Evolutionary conservation across 1,139 yeast species (phyloP).

Genomic region (Zhuliangozyma parablackwelliae): DNA sequence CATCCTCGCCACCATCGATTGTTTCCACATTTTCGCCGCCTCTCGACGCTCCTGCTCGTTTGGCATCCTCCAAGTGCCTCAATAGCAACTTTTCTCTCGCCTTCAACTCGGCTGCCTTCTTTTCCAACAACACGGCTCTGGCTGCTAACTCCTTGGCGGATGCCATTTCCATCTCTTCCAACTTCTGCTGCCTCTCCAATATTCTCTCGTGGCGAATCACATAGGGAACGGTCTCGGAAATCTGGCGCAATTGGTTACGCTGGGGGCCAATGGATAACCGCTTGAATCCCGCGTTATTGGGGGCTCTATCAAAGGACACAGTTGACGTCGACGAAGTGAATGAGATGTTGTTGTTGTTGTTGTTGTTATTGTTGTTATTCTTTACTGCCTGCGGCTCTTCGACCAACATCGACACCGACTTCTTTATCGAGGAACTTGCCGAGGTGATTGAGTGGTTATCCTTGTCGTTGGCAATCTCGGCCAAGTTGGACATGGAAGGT

Average conservation of each 20-base stretch:
- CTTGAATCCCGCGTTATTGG: constrained; percentile 43
- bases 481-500: constrained; percentile 63
- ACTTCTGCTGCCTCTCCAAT: constrained; percentile 68
- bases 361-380: constrained; percentile 16
- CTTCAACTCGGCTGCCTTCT: constrained; percentile 70
- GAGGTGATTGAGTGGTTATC: constrained; percentile 20
- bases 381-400: constrained; percentile 25
- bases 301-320: constrained; percentile 23
- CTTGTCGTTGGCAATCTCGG: constrained; percentile 43
- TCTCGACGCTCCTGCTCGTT: constrained; percentile 1
- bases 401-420: constrained; percentile 33
- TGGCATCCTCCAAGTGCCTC: constrained; percentile 27
- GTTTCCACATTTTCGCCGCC: constrained; percentile 2
- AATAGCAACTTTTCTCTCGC: constrained; percentile 54
- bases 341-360: constrained; percentile 15
- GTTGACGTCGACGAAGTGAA: constrained; percentile 32
- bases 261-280: constrained; percentile 58
- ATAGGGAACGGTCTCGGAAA: constrained; percentile 79
- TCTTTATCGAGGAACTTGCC: constrained; percentile 18
- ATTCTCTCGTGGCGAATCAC: constrained; percentile 73
- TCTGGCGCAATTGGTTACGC: constrained; percentile 65
- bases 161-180: constrained; percentile 74
- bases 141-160: constrained; percentile 68
- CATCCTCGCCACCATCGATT: constrained; percentile 4
- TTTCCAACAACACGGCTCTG: constrained; percentile 73